Evolutionary conservation across 345 rosid genomes (phyloP).

Genomic region (Citrus unshiu): DNA sequence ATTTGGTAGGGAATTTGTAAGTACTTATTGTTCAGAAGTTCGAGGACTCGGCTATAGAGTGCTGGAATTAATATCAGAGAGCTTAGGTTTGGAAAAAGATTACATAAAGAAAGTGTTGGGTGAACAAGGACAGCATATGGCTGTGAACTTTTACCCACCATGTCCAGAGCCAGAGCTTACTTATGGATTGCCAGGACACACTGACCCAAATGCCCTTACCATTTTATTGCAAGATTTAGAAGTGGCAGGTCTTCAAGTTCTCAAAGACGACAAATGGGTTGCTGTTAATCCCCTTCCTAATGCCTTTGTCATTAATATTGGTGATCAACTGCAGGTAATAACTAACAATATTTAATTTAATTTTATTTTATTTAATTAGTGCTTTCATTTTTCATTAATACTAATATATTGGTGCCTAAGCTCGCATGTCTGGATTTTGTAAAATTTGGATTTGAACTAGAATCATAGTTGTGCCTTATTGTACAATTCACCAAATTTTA

Average conservation of each 20-base stretch:
- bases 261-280: constrained; percentile 70
- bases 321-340: constrained; percentile 81
- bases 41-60: constrained; percentile 56
- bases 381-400: not conserved
- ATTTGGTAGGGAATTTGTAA: constrained; percentile 49
- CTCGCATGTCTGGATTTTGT: no score
- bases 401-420: no score
- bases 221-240: constrained; percentile 79
- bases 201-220: constrained; percentile 89
- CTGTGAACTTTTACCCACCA: constrained; percentile 84
- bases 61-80: constrained; percentile 83
- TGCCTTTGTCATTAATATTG: constrained; percentile 85
- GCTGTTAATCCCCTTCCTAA: constrained; percentile 72
- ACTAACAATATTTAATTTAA: not conserved
- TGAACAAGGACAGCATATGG: constrained; percentile 97
- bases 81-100: constrained; percentile 69
- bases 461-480: no score
- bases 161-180: constrained; percentile 94
- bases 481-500: no score
- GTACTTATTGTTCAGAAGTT: constrained; percentile 54
- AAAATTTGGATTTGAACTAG: no score
- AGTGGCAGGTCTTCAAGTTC: constrained; percentile 79
- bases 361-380: no score
- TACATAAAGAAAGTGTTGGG: constrained; percentile 47
- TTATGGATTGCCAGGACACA: constrained; percentile 83